phyloP scores from a whole-genome alignment of 2,329 filamentous ascomycete genomes.

The Chrysoporthe cubensis region DNA sequence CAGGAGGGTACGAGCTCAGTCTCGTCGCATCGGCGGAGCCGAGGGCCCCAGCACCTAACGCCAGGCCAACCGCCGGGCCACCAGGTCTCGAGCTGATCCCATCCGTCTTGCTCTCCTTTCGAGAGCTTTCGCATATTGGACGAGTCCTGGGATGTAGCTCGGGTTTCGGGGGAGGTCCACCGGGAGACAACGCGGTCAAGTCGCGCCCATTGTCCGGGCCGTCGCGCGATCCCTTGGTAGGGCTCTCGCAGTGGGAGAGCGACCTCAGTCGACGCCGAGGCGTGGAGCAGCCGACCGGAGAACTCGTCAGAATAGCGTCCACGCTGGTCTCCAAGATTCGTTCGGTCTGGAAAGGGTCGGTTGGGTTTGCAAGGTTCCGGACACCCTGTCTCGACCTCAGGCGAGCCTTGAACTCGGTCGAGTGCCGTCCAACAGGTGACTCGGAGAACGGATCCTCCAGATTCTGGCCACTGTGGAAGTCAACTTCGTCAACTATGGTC shows the following conservation, averaged over 20 bases:
- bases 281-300: constrained; percentile 32
- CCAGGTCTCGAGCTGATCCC: background rate
- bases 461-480: constrained; percentile 28
- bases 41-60: background rate
- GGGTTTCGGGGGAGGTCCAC: background rate
- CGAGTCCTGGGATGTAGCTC: background rate
- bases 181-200: background rate
- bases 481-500: constrained; percentile 34
- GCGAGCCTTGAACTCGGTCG: constrained; percentile 30
- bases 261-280: constrained; percentile 24
- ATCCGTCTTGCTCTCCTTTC: background rate
- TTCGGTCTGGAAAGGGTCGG: constrained; percentile 42
- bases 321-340: constrained; percentile 28
- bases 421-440: constrained; percentile 9
- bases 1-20: constrained; percentile 25
- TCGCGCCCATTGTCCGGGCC: background rate
- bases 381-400: constrained; percentile 21
- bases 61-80: background rate
- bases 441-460: constrained; percentile 32
- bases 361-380: constrained; percentile 11
- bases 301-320: constrained; percentile 30
- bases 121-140: constrained; percentile 4
- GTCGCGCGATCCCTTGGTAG: background rate
- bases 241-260: background rate
- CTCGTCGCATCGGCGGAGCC: constrained; percentile 15